Conservation (phyloP, 2,329 filamentous ascomycete species). For the Coleophoma crateriformis region DNA sequence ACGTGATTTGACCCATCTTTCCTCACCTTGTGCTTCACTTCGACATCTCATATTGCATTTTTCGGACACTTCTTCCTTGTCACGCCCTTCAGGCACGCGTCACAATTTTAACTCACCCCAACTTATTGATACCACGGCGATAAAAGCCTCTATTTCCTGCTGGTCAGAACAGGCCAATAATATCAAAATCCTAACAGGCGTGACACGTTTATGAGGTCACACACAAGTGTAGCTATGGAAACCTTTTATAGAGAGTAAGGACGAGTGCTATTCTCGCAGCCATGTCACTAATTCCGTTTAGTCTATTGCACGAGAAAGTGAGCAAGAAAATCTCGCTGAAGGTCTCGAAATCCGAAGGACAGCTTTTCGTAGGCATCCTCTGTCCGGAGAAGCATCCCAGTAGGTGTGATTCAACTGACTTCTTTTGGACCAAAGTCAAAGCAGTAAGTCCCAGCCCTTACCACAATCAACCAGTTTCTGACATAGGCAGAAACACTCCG, state of each 20-base stretch:
- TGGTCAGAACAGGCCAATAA: too few species aligned
- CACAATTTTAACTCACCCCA: too few species aligned
- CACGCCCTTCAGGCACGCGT: too few species aligned
- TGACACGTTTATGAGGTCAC: too few species aligned
- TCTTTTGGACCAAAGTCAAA: background rate
- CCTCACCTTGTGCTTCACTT: too few species aligned
- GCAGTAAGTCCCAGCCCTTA: background rate
- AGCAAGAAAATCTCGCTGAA: conserved; percentile 1
- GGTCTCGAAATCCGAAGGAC: background rate
- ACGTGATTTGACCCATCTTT: too few species aligned
- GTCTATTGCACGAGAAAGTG: conserved; percentile 1
- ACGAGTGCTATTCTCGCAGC: background rate
- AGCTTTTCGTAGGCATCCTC: background rate
- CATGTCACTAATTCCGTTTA: background rate
- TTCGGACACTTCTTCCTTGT: too few species aligned
- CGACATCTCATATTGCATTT: too few species aligned
- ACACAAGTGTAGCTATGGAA: background rate
- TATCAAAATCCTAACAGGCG: too few species aligned
- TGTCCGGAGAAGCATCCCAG: background rate
- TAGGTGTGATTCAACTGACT: background rate
- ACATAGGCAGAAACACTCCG: background rate
- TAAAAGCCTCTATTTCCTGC: too few species aligned
- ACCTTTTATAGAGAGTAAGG: background rate
- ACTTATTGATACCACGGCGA: too few species aligned
- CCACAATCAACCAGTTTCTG: background rate